Base-by-base conservation (phyloP, 331 rosid genomes). In the Quercus lobata region DNA sequence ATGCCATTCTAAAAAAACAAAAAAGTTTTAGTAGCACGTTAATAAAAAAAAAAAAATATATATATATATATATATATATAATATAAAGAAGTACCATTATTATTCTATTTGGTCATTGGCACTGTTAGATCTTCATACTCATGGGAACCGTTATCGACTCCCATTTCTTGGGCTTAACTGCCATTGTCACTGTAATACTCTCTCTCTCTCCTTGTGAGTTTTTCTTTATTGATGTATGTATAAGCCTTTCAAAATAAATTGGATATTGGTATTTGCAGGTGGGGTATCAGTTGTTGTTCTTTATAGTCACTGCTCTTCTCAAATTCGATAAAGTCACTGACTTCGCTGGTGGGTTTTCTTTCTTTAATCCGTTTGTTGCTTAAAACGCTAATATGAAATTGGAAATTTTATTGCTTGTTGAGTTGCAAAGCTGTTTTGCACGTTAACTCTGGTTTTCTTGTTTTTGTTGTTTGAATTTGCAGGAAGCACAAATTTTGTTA, bases 301-400 rank as follows among this genome's bases (percentile, higher is more conserved):
- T 96, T 80, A 71, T 93, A 57, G 32, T 93, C 90, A 96, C 99
- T 54, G 99, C 99, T 70, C 92, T 96, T 72, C 92, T 96, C 83
- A 96, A 88, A 84, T 91, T 96, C 76, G 99, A 96, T 62, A 96
- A 93, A 82, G 85, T 96, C 87, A 96, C 99, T 76, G 99, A 96
- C 87, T 93, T 93, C 72, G 99, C 98, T 0, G 99, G 98, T 95
- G 90, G 49, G 9, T 27, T 62, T 11, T 44, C 24, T 77, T 60
- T 25, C 19, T 2, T 14, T 7, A 66, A 22, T 29, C 16, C 54
- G 1, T 41, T 41, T 41, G 12, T 41, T 41, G 46, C 46, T 41
- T 41, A 72, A 69, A 76, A 41, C 25, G 7, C 22, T 41, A 41
- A 32, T 46, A 4, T 29, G 14, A 19, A 56, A 6, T 15, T 34